Percentiles rank a stretch among this genome's conserved stretches.
Conservation (phyloP, 345 rosid genomes). For the Populus tremula region DNA sequence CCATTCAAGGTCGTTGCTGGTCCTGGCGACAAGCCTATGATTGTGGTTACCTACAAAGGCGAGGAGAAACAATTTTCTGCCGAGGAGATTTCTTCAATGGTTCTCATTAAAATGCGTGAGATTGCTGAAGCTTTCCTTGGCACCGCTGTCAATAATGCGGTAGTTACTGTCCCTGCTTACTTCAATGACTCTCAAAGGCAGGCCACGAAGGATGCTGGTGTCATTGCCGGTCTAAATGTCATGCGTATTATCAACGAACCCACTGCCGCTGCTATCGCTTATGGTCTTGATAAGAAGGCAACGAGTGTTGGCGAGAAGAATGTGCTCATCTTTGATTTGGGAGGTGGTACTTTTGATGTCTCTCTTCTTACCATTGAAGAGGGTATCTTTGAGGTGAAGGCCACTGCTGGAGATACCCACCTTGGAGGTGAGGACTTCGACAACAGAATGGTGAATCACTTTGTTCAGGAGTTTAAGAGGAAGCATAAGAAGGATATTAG, state of each 20-base stretch:
- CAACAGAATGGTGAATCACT: slow-evolving; percentile 27
- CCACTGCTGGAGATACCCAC: slow-evolving; percentile 21
- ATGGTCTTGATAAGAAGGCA: slow-evolving; percentile 27
- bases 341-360: slow-evolving; percentile 25
- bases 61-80: slow-evolving; percentile 25
- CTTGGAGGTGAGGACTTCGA: slow-evolving; percentile 28
- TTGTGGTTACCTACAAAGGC: slow-evolving; percentile 25
- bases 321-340: slow-evolving; percentile 24
- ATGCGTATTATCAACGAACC: slow-evolving; percentile 29
- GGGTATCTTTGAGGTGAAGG: slow-evolving; percentile 24
- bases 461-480: slow-evolving; percentile 21
- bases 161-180: slow-evolving; percentile 21
- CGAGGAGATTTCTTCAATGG: slow-evolving; percentile 28
- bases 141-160: slow-evolving; percentile 15
- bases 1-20: slow-evolving; percentile 24
- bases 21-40: slow-evolving; percentile 29
- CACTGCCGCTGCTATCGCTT: slow-evolving; percentile 26
- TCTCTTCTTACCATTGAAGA: slow-evolving; percentile 21
- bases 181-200: slow-evolving; percentile 24
- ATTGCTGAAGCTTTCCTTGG: slow-evolving; percentile 27
- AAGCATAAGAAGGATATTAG: slow-evolving; percentile 27
- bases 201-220: slow-evolving; percentile 25
- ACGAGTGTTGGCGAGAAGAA: slow-evolving; percentile 19
- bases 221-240: slow-evolving; percentile 22
- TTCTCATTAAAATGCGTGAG: slow-evolving; percentile 22